Evolutionary conservation across 441 rosid species (phyloP).

Genomic region (Raphanus hybrid): DNA sequence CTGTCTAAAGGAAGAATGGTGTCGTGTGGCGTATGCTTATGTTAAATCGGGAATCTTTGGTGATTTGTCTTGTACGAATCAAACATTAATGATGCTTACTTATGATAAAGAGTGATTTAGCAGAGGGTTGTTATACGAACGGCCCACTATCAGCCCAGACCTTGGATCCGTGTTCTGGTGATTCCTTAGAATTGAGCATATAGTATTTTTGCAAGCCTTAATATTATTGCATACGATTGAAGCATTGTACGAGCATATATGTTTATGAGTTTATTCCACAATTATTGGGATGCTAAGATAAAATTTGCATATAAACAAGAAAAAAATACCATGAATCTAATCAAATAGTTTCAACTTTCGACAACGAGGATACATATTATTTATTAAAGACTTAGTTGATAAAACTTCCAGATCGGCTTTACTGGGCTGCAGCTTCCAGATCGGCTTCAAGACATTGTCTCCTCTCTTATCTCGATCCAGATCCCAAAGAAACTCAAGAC

Average conservation of each 20-base stretch:
- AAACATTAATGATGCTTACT: slow-evolving; percentile 25
- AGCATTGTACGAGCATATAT: neutral
- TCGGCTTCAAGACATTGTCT: too few relatives aligned
- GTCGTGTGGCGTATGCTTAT: slow-evolving; percentile 32
- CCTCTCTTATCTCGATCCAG: too few relatives aligned
- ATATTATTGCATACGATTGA: neutral
- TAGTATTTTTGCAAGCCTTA: neutral
- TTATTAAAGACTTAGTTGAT: slow-evolving; percentile 22
- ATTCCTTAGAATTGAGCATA: neutral
- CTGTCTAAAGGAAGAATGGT: slow-evolving; percentile 11
- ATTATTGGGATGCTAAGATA: slow-evolving; percentile 16
- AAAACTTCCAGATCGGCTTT: too few relatives aligned
- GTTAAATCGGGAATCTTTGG: slow-evolving; percentile 32
- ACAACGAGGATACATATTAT: slow-evolving; percentile 22
- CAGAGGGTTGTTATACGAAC: neutral
- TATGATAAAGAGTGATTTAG: neutral
- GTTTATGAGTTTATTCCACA: slow-evolving; percentile 19
- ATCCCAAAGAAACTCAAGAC: too few relatives aligned
- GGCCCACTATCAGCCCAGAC: slow-evolving; percentile 20
- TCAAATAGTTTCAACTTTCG: slow-evolving; percentile 7
- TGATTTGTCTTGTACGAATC: slow-evolving; percentile 35
- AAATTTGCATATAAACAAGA: neutral
- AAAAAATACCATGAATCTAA: slow-evolving; percentile 11
- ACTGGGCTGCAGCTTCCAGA: too few relatives aligned
- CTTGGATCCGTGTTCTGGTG: neutral